Conservation (phyloP, 2,329 filamentous ascomycete species). For the Onygenales sp. region DNA sequence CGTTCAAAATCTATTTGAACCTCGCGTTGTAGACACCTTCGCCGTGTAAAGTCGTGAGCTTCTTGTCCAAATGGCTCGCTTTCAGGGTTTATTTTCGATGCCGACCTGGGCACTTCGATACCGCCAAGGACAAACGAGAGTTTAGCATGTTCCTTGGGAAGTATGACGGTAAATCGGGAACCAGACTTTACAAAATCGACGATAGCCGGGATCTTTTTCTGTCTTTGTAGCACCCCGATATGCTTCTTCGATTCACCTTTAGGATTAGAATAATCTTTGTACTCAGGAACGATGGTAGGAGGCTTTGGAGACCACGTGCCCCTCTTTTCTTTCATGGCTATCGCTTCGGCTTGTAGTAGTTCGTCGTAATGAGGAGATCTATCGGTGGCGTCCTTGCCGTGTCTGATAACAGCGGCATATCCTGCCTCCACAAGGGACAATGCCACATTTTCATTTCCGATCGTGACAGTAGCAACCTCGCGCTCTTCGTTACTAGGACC, state of each 20-base stretch:
- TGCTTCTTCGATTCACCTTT: slow-evolving; percentile 94
- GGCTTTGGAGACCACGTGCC: slow-evolving; percentile 93
- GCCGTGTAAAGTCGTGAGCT: slow-evolving; percentile 82
- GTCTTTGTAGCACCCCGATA: slow-evolving; percentile 73
- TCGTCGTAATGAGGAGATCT: slow-evolving; percentile 84
- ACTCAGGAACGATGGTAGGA: slow-evolving; percentile 61
- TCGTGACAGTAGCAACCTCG: slow-evolving; percentile 80
- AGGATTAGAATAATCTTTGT: slow-evolving; percentile 82
- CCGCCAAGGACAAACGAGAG: slow-evolving; percentile 90
- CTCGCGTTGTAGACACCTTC: slow-evolving; percentile 83
- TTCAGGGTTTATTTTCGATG: slow-evolving; percentile 54
- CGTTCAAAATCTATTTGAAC: slow-evolving; percentile 93
- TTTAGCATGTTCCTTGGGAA: slow-evolving; percentile 89
- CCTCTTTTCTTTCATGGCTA: slow-evolving; percentile 76
- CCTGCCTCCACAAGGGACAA: slow-evolving; percentile 81
- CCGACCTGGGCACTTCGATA: slow-evolving; percentile 81
- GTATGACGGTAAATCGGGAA: slow-evolving; percentile 81
- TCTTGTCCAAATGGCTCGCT: slow-evolving; percentile 94
- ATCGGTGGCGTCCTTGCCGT: slow-evolving; percentile 90
- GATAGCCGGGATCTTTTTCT: slow-evolving; percentile 84
- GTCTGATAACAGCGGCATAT: slow-evolving; percentile 87
- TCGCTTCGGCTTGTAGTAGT: slow-evolving; percentile 35
- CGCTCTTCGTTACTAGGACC: slow-evolving; percentile 87
- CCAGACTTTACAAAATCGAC: slow-evolving; percentile 98
- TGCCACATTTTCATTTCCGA: slow-evolving; percentile 79